Evolutionary conservation across 108 stramenopile genomes (phyloP), one percentile per base, ranked within the genome.

Genomic region (Skeletonema marinoi): DNA sequence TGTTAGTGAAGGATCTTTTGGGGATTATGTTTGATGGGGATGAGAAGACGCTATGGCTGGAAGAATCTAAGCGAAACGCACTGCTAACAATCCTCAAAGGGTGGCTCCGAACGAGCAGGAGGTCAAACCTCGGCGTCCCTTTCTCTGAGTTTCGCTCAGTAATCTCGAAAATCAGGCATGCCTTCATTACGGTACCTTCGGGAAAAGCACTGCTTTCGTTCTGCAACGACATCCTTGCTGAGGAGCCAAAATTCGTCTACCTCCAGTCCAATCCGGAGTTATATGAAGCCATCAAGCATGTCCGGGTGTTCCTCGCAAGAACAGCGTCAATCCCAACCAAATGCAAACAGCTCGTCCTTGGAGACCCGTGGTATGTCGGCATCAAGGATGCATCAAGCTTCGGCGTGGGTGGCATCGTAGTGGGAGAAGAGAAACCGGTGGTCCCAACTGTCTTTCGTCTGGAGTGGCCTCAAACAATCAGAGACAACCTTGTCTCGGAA

Each of bases 11-110:
- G 68, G 44, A 33, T 4, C 30, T 86, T 29, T 59, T 83, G 9
- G 88, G 88, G 1, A 87, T 77, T 4, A 36, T 38, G 59, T 78
- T 78, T 16, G 62, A 78, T 56, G 68, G 77, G 4, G 17, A 51
- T 17, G 16, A 39, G 4, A 61, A 78, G 39, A 70, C 77, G 0
- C 0, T 68, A 12, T 68, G 67, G 44, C 35, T 78, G 1, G 69
- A 38, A n/a, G 63, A 63, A 5, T 32, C 7, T 16, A 71, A 71
- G 19, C 63, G 62, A 6, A 0, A n/a, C 4, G 62, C 62, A 2
- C 32, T 63, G 6, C 36, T 69, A 0, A 13, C 6, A 1, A 42
- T 70, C 0, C 35, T 70, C 14, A 30, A 48, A 5, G 29, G 31
- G n/a, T 70, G 69, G 77, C 44, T 70, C 0, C 19, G 50, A 2